A percentile compares a stretch with the other conserved stretches of the same genome.
Evolutionary conservation across 2,329 filamentous ascomycete genomes (phyloP).

Genomic region (Aspergillus neoniger): DNA sequence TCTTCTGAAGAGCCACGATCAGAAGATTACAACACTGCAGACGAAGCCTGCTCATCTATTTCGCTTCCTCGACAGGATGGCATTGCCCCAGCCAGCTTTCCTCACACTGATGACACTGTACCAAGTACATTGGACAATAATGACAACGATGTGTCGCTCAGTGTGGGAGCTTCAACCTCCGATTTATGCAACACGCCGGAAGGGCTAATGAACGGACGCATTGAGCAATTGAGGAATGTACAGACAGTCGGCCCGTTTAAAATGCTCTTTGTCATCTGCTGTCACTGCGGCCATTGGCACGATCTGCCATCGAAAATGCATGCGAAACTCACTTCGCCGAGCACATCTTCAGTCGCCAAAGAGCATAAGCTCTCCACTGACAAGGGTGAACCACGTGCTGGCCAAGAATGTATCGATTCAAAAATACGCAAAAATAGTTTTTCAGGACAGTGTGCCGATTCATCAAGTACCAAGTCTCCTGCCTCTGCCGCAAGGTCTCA

Average conservation of each 20-base stretch:
- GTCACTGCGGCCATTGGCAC: constrained; percentile 47
- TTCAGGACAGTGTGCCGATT: neutral
- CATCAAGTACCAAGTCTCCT: neutral
- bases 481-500: neutral
- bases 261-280: constrained; percentile 48
- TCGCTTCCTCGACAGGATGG: constrained; percentile 16
- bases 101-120: neutral
- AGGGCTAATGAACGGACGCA: constrained; percentile 12
- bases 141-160: neutral
- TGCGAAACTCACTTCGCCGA: constrained; percentile 36
- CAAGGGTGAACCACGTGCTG: neutral
- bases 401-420: neutral
- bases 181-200: constrained; percentile 4
- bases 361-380: neutral
- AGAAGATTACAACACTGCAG: constrained; percentile 37
- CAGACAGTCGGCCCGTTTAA: constrained; percentile 29
- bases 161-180: neutral
- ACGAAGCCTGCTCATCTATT: constrained; percentile 25
- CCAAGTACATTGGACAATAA: neutral
- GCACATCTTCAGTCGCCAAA: constrained; percentile 10
- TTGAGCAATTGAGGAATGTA: constrained; percentile 16
- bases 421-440: neutral
- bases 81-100: neutral
- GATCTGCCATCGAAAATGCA: constrained; percentile 45
- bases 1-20: constrained; percentile 24